Conservation (phyloP, 495 filamentous ascomycete genomes). For the Penicillium dipodomyicola region DNA sequence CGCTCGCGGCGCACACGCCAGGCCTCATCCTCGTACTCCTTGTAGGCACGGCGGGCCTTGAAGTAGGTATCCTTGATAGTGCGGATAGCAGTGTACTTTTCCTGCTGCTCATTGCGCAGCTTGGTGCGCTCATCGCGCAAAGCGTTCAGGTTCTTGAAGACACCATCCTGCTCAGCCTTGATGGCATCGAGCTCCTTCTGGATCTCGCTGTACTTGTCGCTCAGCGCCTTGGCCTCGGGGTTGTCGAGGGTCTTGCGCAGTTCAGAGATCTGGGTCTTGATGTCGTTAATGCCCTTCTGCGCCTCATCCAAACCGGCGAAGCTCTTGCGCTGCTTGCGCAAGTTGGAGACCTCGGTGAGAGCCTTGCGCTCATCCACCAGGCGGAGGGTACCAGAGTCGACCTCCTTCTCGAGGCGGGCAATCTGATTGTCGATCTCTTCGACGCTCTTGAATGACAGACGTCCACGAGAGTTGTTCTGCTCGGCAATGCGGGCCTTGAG, state of each 20-base stretch:
- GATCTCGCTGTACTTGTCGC: constrained; percentile 76
- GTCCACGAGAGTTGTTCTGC: constrained; percentile 75
- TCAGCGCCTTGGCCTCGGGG: constrained; percentile 85
- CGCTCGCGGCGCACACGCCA: constrained; percentile 72
- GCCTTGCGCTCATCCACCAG: constrained; percentile 97
- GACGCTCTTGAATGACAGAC: constrained; percentile 76
- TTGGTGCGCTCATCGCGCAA: constrained; percentile 85
- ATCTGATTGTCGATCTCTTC: constrained; percentile 87
- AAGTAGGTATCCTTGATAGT: constrained; percentile 85
- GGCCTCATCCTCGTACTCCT: constrained; percentile 76
- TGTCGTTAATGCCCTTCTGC: constrained; percentile 79
- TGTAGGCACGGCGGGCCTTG: constrained; percentile 68
- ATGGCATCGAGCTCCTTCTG: constrained; percentile 82
- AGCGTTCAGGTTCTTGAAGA: constrained; percentile 78
- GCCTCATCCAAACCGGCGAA: constrained; percentile 77
- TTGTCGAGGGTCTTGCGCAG: constrained; percentile 84
- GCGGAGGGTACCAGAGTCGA: constrained; percentile 83
- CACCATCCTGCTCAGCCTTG: constrained; percentile 85
- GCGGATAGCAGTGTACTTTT: constrained; percentile 75
- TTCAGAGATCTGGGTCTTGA: constrained; percentile 80
- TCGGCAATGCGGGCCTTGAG: constrained; percentile 78
- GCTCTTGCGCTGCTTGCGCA: constrained; percentile 86
- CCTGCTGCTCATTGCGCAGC: constrained; percentile 76
- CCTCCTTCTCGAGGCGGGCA: constrained; percentile 71
- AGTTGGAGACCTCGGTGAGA: constrained; percentile 70